phyloP scores from a whole-genome alignment of 164 flowering plant species.

The Stephania yunnanensis region DNA sequence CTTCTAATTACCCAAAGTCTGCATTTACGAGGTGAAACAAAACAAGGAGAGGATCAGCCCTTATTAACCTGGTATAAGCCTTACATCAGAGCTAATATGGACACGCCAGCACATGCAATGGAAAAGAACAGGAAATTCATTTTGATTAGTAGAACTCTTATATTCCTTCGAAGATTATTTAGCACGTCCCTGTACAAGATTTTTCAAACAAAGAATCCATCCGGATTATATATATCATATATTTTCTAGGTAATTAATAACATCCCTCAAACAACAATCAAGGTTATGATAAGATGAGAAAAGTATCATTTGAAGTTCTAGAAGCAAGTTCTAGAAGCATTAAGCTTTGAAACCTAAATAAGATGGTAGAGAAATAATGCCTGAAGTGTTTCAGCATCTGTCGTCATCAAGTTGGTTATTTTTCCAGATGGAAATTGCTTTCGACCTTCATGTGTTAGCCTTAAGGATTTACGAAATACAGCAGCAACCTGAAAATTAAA shows the following conservation, averaged over 20 bases:
- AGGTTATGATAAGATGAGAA: neutral
- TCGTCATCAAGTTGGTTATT: conserved; percentile 96
- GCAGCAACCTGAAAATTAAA: conserved; percentile 67
- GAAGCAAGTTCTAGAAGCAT: neutral
- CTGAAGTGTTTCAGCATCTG: conserved; percentile 97
- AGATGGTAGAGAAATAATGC: conserved; percentile 25
- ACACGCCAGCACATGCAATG: neutral
- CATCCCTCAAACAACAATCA: neutral
- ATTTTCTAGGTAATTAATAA: too few relatives aligned
- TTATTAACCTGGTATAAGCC: neutral
- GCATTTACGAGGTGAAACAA: neutral
- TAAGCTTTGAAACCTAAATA: neutral
- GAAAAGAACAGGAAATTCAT: neutral
- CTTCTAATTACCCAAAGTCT: too few relatives aligned
- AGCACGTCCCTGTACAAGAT: neutral
- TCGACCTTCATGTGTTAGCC: conserved; percentile 84
- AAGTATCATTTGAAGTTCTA: neutral
- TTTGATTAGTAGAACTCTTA: neutral
- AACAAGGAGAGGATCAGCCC: neutral
- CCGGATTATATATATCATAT: neutral
- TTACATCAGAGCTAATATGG: neutral
- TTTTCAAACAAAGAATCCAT: neutral
- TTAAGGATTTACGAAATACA: conserved; percentile 85
- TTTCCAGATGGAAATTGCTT: conserved; percentile 74
- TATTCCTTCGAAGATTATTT: too few relatives aligned